Evolutionary conservation across 805 yeast genomes (phyloP), one percentile per base, ranked within the genome.

Genomic region (Ogataea haglerorum): DNA sequence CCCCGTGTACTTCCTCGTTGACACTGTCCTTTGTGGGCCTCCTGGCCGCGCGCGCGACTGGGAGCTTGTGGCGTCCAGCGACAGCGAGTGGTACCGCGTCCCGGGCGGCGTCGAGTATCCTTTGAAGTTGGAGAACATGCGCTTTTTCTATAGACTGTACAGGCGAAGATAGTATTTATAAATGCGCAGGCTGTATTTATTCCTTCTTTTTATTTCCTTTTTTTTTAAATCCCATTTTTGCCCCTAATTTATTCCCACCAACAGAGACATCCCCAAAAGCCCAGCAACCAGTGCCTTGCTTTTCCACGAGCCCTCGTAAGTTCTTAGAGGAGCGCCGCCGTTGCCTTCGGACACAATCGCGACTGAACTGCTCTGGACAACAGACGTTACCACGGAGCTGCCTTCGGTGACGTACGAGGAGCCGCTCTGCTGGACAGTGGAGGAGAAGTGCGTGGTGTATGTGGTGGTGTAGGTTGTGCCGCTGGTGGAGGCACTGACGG

Each of bases 111-210:
- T 82, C 10, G 64, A 73, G 10, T 88, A 86, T 50, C 73, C 75
- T 2, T 65, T 85, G 63, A 84, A 85, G 52, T 62, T 88, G 45
- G 96, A 88, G 57, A 88, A 85, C 57, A 87, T 87, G 95, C 72
- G 96, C 45, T 85, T 85, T 58, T 87, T 88, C 59, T 80, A 82
- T 58, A 70, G 95, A 52, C 63, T 88, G 34, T 88, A 86, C 63
- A 68, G 74, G 52, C 15, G 38, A 12, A 17, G 27, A 30, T 38
- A 24, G 21, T n/a, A n/a, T 15, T 28, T 14, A 17, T 30, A 12
- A 8, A 19, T 12, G 22, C 23, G 10, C 4, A 12, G 10, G 14
- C 13, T 21, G 8, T 33, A 12, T 10, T 32, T 13, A 15, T 32
- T 15, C 14, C 17, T 6, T 32, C 17, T 13, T 10, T 32, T 21